Conservation (phyloP, 345 rosid genomes). For the Lumnitzera littorea region DNA sequence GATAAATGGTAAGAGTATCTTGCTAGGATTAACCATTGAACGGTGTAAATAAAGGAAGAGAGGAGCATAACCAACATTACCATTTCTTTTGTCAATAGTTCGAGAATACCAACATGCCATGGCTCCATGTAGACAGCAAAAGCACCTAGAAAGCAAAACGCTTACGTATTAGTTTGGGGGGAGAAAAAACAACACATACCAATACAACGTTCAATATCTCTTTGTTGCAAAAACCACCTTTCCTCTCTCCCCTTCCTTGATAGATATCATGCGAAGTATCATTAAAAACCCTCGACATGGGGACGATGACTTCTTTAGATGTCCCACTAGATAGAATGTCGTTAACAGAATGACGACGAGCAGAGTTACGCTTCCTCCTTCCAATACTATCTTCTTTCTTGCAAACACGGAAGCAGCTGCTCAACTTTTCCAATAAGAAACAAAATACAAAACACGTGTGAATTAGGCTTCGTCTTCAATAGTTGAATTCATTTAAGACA, state of each 20-base stretch:
- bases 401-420: constrained; percentile 82
- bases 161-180: too few species aligned
- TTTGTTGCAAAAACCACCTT: too few species aligned
- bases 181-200: too few species aligned
- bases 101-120: constrained; percentile 73
- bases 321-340: constrained; percentile 86
- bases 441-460: neutral
- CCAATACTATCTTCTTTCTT: constrained; percentile 78
- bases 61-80: constrained; percentile 30
- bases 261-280: constrained; percentile 84
- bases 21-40: neutral
- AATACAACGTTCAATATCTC: too few species aligned
- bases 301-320: constrained; percentile 65
- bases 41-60: neutral
- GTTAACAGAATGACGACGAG: constrained; percentile 72
- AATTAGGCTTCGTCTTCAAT: neutral
- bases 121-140: constrained; percentile 87
- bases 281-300: constrained; percentile 71
- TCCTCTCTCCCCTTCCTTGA: constrained; percentile 81
- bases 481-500: neutral
- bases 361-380: constrained; percentile 78
- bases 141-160: constrained; percentile 30
- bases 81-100: constrained; percentile 62
- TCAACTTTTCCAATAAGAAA: constrained; percentile 41
- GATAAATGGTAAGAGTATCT: too few species aligned